These are phyloP conservation scores for Ustulina deusta DNA, from an alignment of 2,329 filamentous ascomycete species.

Conservation along the genomic window DNA sequence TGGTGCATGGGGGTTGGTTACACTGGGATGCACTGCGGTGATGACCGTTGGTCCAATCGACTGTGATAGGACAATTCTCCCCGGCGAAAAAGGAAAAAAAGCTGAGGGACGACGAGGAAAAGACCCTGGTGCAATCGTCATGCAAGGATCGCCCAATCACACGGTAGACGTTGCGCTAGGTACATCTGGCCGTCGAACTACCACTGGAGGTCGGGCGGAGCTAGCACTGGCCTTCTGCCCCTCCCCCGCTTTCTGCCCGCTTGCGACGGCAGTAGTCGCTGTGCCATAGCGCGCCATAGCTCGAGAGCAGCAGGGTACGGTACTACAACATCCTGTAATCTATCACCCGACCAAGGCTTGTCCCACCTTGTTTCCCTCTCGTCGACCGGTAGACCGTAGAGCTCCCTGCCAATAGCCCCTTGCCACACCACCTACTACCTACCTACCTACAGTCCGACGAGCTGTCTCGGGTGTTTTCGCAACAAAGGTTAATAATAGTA, in stretches of 20 bases:
- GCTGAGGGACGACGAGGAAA: no score
- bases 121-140: constrained; percentile 6
- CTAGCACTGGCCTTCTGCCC: constrained; percentile 22
- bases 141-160: constrained; percentile 23
- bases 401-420: background rate
- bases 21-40: constrained; percentile 28
- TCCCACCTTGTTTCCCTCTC: background rate
- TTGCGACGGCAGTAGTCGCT: constrained; percentile 4
- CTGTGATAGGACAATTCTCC: constrained; percentile 25
- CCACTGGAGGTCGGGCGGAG: constrained; percentile 6
- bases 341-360: constrained; percentile 1
- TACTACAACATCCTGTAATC: background rate
- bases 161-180: constrained; percentile 8
- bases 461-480: background rate
- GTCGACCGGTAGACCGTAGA: background rate
- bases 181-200: constrained; percentile 11
- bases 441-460: background rate
- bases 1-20: constrained; percentile 21
- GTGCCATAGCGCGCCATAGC: background rate
- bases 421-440: background rate
- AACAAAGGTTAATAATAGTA: background rate
- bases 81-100: constrained; percentile 16
- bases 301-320: background rate
- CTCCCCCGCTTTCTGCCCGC: constrained; percentile 29
- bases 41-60: constrained; percentile 7